A percentile compares a stretch with the other conserved stretches of the same genome.
phyloP scores from a whole-genome alignment of 2,329 filamentous ascomycete species.

The Domatiomyces catenatus region DNA sequence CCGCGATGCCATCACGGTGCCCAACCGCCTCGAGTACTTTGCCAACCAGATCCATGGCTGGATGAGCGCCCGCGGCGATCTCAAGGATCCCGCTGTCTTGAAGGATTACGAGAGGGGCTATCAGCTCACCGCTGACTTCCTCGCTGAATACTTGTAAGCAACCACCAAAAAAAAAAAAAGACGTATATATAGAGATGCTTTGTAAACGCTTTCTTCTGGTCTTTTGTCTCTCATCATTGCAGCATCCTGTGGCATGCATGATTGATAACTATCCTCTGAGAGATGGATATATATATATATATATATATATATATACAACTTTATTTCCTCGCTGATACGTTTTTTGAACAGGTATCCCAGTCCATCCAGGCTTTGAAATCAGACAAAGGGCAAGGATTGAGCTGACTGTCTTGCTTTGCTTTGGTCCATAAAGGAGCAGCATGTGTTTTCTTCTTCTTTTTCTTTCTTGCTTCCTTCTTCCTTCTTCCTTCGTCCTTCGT shows the following conservation, averaged over 20 bases:
- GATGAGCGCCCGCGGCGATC: slow-evolving; percentile 30
- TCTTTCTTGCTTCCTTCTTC: too few species aligned
- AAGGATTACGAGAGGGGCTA: slow-evolving; percentile 32
- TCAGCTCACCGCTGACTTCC: slow-evolving; percentile 25
- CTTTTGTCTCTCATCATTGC: background rate
- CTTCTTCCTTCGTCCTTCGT: too few species aligned
- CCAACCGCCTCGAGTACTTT: slow-evolving; percentile 31
- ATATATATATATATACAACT: too few species aligned
- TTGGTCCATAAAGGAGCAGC: too few species aligned
- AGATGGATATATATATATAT: too few species aligned
- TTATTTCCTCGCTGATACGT: too few species aligned
- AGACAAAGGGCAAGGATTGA: too few species aligned
- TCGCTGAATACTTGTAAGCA: slow-evolving; percentile 26
- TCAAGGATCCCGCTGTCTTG: slow-evolving; percentile 26
- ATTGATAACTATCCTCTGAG: background rate
- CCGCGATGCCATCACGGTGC: slow-evolving; percentile 24
- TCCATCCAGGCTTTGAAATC: too few species aligned
- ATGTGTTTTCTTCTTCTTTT: too few species aligned
- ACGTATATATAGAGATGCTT: background rate
- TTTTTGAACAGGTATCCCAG: too few species aligned
- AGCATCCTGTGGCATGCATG: background rate
- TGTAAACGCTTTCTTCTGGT: background rate
- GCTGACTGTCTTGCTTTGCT: too few species aligned
- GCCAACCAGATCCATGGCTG: slow-evolving; percentile 30
- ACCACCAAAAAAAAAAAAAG: background rate